Evolutionary conservation across 1,284 basidiomycete genomes (phyloP), one percentile per base, ranked within the genome.

Genomic region (Erythrobasidium hasegawianum): DNA sequence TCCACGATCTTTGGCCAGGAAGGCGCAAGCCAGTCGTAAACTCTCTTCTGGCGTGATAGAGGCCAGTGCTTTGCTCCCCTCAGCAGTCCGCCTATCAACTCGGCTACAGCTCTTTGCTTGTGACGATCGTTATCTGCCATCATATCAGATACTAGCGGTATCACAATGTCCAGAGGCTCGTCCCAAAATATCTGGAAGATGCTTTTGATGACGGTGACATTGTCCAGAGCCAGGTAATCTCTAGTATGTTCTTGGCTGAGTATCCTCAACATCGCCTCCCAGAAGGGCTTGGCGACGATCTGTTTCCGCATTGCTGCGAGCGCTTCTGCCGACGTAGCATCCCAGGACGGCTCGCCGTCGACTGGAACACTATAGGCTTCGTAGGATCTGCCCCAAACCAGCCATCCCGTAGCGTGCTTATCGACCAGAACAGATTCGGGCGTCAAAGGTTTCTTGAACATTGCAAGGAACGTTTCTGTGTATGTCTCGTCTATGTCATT

Each of bases 51-150:
- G 68, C 82, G 79, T 59, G 79, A 78, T 65, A 81, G 81, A 0
- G 86, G 82, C 95, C 95, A 98, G 76, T 97, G 90, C 78, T 96
- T 96, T 13, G 87, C 86, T 26, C 92, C 94, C 83, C 81, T 72
- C 62, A 76, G 66, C 41, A 75, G 71, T 14, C 75, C 94, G 52
- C 85, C 83, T 40, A 97, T 76, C 29, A 96, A 80, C 80, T 98
- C 95, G 57, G 88, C 90, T 7, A 88, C 87, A 22, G 91, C 91
- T 33, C 94, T 84, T 75, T 95, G 93, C 78, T 91, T 90, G 80
- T 91, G 95, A 65, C 91, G 88, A 75, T 97, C 90, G 43, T 83
- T 74, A 67, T 87, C 87, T 38, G 80, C 80, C 54, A 89, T 77
- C 47, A 88, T 75, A 20, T 57, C 33, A 7, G 83, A 80, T 38